A percentile compares a stretch with the other conserved stretches of the same genome.
Conservation (phyloP, 805 yeast genomes). For the Metschnikowia drakensbergensis region DNA sequence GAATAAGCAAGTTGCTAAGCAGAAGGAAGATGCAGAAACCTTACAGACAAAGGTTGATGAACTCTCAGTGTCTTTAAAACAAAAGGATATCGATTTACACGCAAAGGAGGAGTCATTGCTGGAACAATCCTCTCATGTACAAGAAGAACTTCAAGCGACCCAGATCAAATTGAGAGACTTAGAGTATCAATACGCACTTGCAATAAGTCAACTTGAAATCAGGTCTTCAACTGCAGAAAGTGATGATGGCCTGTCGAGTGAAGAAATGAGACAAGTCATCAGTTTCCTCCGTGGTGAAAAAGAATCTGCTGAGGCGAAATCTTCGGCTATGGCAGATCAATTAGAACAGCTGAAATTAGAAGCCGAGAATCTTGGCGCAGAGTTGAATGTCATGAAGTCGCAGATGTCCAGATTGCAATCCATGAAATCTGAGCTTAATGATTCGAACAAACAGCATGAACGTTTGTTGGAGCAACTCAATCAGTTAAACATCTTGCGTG, state of each 20-base stretch:
- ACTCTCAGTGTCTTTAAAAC: conserved; percentile 4
- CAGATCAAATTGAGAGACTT: conserved; percentile 51
- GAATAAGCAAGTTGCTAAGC: conserved; percentile 10
- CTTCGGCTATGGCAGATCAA: conserved; percentile 42
- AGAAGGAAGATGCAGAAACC: conserved; percentile 7
- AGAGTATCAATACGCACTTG: conserved; percentile 60
- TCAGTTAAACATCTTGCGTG: conserved; percentile 60
- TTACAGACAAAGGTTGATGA: conserved; percentile 2
- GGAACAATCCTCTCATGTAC: conserved; percentile 22
- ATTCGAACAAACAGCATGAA: conserved; percentile 40
- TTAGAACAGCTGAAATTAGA: conserved; percentile 49
- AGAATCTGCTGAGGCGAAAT: conserved; percentile 62
- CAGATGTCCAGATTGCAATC: conserved; percentile 37
- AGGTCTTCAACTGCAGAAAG: conserved; percentile 18
- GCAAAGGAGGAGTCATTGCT: conserved; percentile 26
- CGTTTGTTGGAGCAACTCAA: conserved; percentile 51
- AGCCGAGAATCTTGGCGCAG: conserved; percentile 44
- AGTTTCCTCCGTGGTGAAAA: conserved; percentile 67
- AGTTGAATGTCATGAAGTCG: conserved; percentile 48
- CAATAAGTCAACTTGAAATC: conserved; percentile 64
- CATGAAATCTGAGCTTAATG: conserved; percentile 21
- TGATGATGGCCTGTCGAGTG: conserved; percentile 16
- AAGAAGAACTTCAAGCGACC: conserved; percentile 38
- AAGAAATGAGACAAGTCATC: conserved; percentile 47
- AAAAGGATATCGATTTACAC: conserved; percentile 42